Percentiles rank a stretch among this genome's conserved stretches.
Conservation (phyloP, 2,329 filamentous ascomycete species). For the Madurella fahalii region DNA sequence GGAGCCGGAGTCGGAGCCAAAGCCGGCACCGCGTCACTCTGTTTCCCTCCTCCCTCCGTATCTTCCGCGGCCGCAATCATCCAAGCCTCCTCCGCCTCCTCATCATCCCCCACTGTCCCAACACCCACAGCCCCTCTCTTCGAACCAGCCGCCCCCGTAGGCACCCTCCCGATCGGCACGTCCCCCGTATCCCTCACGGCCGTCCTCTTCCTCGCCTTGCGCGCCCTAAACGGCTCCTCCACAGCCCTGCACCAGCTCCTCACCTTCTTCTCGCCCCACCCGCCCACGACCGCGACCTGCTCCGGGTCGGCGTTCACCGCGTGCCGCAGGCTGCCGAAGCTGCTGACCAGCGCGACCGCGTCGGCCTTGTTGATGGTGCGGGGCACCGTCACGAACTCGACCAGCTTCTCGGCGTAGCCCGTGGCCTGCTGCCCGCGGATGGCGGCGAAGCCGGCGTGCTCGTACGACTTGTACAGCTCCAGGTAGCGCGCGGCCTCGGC, state of each 20-base stretch:
- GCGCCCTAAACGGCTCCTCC: constrained; percentile 76
- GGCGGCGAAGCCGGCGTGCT: constrained; percentile 73
- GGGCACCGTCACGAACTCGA: constrained; percentile 90
- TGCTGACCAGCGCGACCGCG: constrained; percentile 81
- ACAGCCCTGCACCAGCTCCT: constrained; percentile 78
- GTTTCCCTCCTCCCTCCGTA: constrained; percentile 36
- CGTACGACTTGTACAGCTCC: constrained; percentile 91
- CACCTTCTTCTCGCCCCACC: constrained; percentile 95
- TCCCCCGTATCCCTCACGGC: constrained; percentile 32
- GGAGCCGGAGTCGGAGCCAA: constrained; percentile 3
- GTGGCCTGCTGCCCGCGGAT: constrained; percentile 83
- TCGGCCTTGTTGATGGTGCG: constrained; percentile 92
- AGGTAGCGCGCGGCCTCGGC: constrained; percentile 91
- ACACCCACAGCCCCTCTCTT: constrained; percentile 3
- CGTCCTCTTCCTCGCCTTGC: constrained; percentile 58
- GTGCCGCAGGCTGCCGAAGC: constrained; percentile 83
- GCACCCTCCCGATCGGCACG: constrained; percentile 37
- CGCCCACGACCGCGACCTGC: constrained; percentile 76
- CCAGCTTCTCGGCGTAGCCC: constrained; percentile 78
- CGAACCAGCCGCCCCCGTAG: constrained; percentile 17
- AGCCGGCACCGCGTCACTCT: constrained; percentile 23
- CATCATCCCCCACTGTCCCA: constrained; percentile 27
- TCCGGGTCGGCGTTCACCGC: constrained; percentile 86
- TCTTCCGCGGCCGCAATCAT: constrained; percentile 45
- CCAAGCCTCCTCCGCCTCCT: constrained; percentile 46